Conservation (phyloP, 1,284 basidiomycete genomes). For the Veloboletus limbatus region DNA sequence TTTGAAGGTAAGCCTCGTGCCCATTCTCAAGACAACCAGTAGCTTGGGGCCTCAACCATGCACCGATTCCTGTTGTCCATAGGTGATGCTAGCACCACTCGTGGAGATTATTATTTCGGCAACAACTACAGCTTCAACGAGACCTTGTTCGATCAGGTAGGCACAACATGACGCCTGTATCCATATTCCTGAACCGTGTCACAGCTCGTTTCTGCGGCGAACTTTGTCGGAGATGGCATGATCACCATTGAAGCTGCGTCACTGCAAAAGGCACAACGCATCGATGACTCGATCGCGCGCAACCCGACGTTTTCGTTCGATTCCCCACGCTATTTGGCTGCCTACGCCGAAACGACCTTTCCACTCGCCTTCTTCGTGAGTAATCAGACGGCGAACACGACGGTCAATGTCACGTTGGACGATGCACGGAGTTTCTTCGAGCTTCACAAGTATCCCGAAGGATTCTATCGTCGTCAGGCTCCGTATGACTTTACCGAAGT, state of each 20-base stretch:
- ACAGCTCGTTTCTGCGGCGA: constrained; percentile 18
- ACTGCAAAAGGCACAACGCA: constrained; percentile 13
- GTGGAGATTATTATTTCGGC: constrained; percentile 29
- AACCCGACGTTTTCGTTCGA: constrained; percentile 29
- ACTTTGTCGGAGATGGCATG: constrained; percentile 15
- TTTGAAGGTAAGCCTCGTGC: constrained; percentile 21
- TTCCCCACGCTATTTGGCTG: constrained; percentile 17
- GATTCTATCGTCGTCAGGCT: constrained; percentile 24
- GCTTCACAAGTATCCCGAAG: constrained; percentile 17
- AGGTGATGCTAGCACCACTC: constrained; percentile 31
- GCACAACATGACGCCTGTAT: not conserved
- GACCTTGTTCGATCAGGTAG: constrained; percentile 26
- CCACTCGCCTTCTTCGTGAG: constrained; percentile 30
- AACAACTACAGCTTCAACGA: constrained; percentile 29
- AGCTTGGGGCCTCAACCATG: no score
- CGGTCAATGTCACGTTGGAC: constrained; percentile 10
- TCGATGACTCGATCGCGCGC: constrained; percentile 27
- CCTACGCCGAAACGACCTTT: constrained; percentile 25
- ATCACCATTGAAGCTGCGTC: constrained; percentile 23
- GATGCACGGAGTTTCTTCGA: constrained; percentile 23
- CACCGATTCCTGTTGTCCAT: not conserved
- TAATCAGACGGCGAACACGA: constrained; percentile 25
- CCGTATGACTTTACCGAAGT: constrained; percentile 12
- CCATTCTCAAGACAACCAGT: not conserved
- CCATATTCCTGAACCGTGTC: not conserved